phyloP scores from a whole-genome alignment of 192 early-diverging fungal genomes.

The Powellomyces hirtus region DNA sequence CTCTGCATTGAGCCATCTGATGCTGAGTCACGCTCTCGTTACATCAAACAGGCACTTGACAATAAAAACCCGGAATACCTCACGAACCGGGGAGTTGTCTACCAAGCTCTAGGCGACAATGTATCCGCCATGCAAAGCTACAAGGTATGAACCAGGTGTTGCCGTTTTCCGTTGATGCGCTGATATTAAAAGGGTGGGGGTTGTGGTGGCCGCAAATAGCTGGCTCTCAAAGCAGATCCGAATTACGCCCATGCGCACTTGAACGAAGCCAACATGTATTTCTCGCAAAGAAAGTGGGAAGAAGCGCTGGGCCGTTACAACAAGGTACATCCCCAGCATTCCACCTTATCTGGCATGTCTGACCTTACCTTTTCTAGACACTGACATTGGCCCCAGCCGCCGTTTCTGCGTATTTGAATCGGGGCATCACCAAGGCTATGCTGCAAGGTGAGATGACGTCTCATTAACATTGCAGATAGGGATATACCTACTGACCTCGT shows the following conservation, averaged over 20 bases:
- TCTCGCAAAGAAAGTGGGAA: constrained; percentile 48
- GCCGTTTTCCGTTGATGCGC: neutral
- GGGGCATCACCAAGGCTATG: constrained; percentile 49
- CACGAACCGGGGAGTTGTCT: constrained; percentile 51
- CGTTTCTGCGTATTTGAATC: constrained; percentile 39
- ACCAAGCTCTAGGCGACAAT: constrained; percentile 44
- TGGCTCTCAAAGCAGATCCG: constrained; percentile 45
- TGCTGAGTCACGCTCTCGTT: neutral
- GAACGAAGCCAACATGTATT: constrained; percentile 53
- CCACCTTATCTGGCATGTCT: neutral
- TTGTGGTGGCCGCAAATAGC: constrained; percentile 20
- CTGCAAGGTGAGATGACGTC: constrained; percentile 23
- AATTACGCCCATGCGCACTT: constrained; percentile 48
- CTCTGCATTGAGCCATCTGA: neutral
- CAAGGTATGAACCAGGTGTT: constrained; percentile 37
- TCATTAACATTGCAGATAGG: neutral
- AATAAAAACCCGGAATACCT: constrained; percentile 49
- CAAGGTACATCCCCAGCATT: constrained; percentile 34
- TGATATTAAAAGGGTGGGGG: neutral
- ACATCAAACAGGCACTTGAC: constrained; percentile 32
- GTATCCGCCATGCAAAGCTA: constrained; percentile 50
- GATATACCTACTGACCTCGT: neutral
- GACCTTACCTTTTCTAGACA: constrained; percentile 20
- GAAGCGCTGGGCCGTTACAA: constrained; percentile 39
- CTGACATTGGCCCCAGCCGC: constrained; percentile 34